Base-by-base conservation (phyloP, 257 asterid species). In the Ilex aquifolium region DNA sequence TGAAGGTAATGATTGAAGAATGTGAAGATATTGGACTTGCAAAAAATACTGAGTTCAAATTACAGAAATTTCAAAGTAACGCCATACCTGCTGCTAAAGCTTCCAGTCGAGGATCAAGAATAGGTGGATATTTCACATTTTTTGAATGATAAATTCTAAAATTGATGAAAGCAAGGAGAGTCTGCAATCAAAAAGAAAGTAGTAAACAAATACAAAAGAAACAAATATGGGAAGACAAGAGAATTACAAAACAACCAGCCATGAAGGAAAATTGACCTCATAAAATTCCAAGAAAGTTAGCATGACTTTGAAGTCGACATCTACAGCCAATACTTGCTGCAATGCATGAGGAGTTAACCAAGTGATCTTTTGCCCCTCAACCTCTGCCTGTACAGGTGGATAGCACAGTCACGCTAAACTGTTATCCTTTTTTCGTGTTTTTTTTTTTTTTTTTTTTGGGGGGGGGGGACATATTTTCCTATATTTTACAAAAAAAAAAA, bases 311-410 rank as follows among this genome's bases (percentile, higher is more conserved):
- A 79, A 93, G 77, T 93, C 99, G 59, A 93, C 99, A 52, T 85
- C 96, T 50, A 44, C 61, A 46, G 99, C 94, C 63, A 93, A 75
- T 56, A 90, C 97, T 87, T 93, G 99, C 68, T 93, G 99, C 81
- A 90, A 70, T 15, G 97, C 91, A 72, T 93, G 99, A 10, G 99
- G 99, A 76, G 97, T 85, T 72, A 93, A 79, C 99, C 99, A 93
- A 10, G 99, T 93, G 76, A 93, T 61, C 63, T 79, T 87, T 77
- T 93, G 99, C 30, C 99, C 99, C 50, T 90, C 95, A 44, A 93
- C 74, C 73, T 83, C 97, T 10, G 99, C 99, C 99, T 92, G 81
- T 13, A 63, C 32, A 44, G 32, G 60, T 10, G n/a, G 56, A 44
- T 32, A 44, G 52, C 30, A 50, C 61, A 5, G 6, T 46, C 36